Base-by-base conservation (phyloP, 768 basidiomycete genomes). In the Trametes meyenii region DNA sequence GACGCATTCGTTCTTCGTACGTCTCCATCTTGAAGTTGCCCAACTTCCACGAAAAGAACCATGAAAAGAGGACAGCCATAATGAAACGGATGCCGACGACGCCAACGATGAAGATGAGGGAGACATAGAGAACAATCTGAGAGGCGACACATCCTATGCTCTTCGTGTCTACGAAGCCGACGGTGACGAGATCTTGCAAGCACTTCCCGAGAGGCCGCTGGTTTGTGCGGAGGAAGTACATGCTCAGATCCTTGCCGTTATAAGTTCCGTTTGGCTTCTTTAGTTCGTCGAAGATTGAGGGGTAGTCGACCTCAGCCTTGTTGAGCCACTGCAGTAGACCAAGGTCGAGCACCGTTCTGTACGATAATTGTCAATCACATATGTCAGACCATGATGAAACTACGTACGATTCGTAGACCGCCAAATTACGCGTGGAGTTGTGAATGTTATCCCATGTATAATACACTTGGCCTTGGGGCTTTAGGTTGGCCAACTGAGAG, bases 91-190 rank as follows among this genome's bases (percentile, higher is more conserved):
- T 94, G 55, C 85, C 82, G 65, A 98, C 96, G 63, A 98, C 96
- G 62, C 96, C 96, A 64, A 96, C 89, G 73, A 99, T 98, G 83
- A 98, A 97, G 66, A 94, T 84, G 69, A 98, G 87, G 49, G 96
- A 98, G 58, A 96, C 81, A 73, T 94, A 96, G 60, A 98, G 89
- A 39, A 98, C 94, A 65, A 99, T 90, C 60, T 88, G 81, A 7
- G 96, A 97, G 7, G 96, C 96, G 61, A 98, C 92, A 69, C 97
- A 99, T 21, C 97, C 97, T 66, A 98, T 96, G 56, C 86, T 89
- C 70, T 88, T 89, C 58, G 92, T 92, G 76, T 98, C 96, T 71
- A 99, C 89, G 78, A 92, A 97, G 5, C 97, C 97, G 62, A 98
- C 87, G 21, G 86, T 88, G 62, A 91, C 78, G 65, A 93, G 79